Evolutionary conservation across 2,329 filamentous ascomycete species (phyloP).

Genomic region (Blumeria hordei): DNA sequence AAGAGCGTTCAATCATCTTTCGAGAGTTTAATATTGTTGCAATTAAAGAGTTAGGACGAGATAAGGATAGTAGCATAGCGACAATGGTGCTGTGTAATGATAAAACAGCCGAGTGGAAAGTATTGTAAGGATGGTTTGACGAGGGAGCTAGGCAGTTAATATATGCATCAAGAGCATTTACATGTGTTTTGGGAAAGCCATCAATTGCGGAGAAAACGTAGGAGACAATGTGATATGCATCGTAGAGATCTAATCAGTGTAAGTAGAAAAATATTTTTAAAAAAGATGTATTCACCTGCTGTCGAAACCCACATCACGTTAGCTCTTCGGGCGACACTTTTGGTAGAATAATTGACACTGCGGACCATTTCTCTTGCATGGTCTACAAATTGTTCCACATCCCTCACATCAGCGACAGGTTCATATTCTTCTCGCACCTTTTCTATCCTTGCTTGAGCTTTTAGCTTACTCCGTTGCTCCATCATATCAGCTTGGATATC

Average conservation of each 20-base stretch:
- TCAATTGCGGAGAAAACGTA: slow-evolving; percentile 28
- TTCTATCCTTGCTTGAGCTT: slow-evolving; percentile 61
- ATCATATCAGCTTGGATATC: slow-evolving; percentile 81
- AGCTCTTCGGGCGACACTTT: slow-evolving; percentile 56
- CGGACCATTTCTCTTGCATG: slow-evolving; percentile 79
- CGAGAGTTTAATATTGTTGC: slow-evolving; percentile 49
- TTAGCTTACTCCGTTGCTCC: slow-evolving; percentile 64
- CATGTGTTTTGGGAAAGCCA: slow-evolving; percentile 45
- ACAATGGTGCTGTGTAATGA: slow-evolving; percentile 66
- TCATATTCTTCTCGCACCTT: slow-evolving; percentile 74
- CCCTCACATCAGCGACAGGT: slow-evolving; percentile 58
- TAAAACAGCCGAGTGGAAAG: slow-evolving; percentile 52
- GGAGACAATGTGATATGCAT: slow-evolving; percentile 33
- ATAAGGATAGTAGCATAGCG: slow-evolving; percentile 56
- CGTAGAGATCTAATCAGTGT: slow-evolving; percentile 35
- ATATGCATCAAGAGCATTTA: slow-evolving; percentile 49
- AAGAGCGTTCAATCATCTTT: slow-evolving; percentile 54
- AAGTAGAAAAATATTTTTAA: slow-evolving; percentile 8
- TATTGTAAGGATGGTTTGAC: slow-evolving; percentile 47
- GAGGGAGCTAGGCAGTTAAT: slow-evolving; percentile 37
- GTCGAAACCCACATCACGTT: slow-evolving; percentile 45
- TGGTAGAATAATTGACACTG: slow-evolving; percentile 59
- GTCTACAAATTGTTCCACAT: slow-evolving; percentile 81
- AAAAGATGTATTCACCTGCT: slow-evolving; percentile 23
- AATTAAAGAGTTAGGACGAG: slow-evolving; percentile 57